A percentile compares a stretch with the other conserved stretches of the same genome.
Conservation (phyloP, 768 basidiomycete species). For the Russula vinacea region DNA sequence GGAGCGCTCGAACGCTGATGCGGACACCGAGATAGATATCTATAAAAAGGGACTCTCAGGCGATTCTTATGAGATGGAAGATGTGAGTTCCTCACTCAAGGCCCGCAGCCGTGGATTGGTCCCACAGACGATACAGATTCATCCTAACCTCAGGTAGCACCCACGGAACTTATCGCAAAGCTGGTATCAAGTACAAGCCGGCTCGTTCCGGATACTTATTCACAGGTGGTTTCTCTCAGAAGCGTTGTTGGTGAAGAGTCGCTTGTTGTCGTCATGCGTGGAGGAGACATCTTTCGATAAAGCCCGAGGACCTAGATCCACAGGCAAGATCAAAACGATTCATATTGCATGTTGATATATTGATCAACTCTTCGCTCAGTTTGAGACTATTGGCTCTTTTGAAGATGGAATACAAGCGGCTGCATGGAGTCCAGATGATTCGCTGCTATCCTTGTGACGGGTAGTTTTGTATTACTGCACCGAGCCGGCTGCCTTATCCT, state of each 20-base stretch:
- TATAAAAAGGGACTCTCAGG: slow-evolving; percentile 5
- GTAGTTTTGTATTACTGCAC: slow-evolving; percentile 37
- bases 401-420: slow-evolving; percentile 82
- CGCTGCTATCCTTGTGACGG: slow-evolving; percentile 81
- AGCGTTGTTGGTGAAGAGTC: slow-evolving; percentile 65
- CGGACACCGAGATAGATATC: slow-evolving; percentile 27
- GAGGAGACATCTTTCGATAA: slow-evolving; percentile 81
- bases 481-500: neutral
- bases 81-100: neutral
- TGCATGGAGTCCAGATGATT: slow-evolving; percentile 90
- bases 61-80: neutral
- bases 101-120: neutral
- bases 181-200: slow-evolving; percentile 24
- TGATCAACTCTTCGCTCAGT: slow-evolving; percentile 38
- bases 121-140: neutral
- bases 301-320: slow-evolving; percentile 49
- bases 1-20: slow-evolving; percentile 27
- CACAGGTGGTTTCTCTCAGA: slow-evolving; percentile 46
- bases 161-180: slow-evolving; percentile 18
- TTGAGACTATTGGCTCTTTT: slow-evolving; percentile 82
- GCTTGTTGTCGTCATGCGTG: slow-evolving; percentile 62
- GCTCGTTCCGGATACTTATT: slow-evolving; percentile 28
- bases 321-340: slow-evolving; percentile 40
- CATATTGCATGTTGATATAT: slow-evolving; percentile 13
- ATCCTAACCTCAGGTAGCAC: slow-evolving; percentile 8